phyloP scores from a whole-genome alignment of 2,329 filamentous ascomycete genomes.

The Hymenoscyphus occultus region DNA sequence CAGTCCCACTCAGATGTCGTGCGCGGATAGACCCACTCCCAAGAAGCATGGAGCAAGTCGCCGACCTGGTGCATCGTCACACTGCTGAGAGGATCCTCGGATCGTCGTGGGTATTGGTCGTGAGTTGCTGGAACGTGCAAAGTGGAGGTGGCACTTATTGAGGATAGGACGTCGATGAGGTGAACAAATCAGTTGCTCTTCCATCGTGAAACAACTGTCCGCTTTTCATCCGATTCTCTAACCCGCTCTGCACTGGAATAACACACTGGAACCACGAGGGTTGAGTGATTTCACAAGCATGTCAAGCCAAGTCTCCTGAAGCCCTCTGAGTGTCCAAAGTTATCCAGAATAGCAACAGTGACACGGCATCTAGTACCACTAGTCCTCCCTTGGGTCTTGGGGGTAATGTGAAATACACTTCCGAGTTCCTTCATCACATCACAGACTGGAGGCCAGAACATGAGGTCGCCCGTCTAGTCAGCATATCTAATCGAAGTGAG shows the following conservation, averaged over 20 bases:
- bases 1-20: not conserved
- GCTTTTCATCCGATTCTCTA: not conserved
- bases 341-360: not conserved
- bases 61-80: conserved; percentile 5
- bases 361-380: not conserved
- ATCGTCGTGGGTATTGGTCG: conserved; percentile 1
- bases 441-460: not conserved
- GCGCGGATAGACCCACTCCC: not conserved
- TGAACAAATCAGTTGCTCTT: conserved; percentile 1
- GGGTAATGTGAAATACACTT: not conserved
- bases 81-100: conserved; percentile 1
- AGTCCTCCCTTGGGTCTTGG: not conserved
- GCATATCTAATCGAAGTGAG: not conserved
- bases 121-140: conserved; percentile 1
- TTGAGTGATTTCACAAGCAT: not conserved
- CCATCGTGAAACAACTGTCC: not conserved
- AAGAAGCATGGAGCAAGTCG: conserved; percentile 1
- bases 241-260: not conserved
- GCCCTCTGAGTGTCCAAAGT: not conserved
- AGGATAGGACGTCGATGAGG: not conserved
- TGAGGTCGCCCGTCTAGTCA: not conserved
- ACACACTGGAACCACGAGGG: not conserved
- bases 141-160: not conserved
- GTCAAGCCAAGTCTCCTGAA: not conserved
- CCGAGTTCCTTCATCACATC: not conserved